These are phyloP conservation scores for Scedosporium dehoogii DNA, from an alignment of 2,329 filamentous ascomycete species.

Conservation along the genomic window DNA sequence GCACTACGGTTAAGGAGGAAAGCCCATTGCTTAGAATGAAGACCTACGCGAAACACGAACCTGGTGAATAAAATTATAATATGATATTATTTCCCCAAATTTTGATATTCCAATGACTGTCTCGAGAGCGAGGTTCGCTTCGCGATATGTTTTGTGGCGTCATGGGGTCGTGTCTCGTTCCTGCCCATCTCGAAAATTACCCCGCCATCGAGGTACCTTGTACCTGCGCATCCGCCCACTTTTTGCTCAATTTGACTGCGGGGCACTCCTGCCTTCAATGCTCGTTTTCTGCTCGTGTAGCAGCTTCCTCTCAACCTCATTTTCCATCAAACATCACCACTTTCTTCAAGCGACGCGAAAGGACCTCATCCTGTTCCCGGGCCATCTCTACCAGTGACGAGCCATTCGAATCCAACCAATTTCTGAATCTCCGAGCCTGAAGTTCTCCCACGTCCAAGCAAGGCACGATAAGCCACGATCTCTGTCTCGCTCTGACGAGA, in stretches of 20 bases:
- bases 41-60: too few species aligned
- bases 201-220: conserved; percentile 7
- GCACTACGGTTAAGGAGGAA: conserved; percentile 35
- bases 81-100: too few species aligned
- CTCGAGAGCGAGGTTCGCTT: too few species aligned
- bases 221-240: conserved; percentile 7
- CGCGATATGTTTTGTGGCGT: too few species aligned
- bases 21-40: neutral
- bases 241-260: conserved; percentile 2
- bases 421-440: too few species aligned
- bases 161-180: too few species aligned
- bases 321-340: neutral
- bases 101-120: too few species aligned
- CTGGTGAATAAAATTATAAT: too few species aligned
- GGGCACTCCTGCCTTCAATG: neutral
- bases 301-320: neutral
- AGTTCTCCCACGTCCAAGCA: too few species aligned
- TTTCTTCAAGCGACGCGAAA: neutral
- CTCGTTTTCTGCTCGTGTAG: neutral
- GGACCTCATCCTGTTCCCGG: too few species aligned
- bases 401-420: too few species aligned
- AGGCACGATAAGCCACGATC: neutral
- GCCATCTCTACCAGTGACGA: too few species aligned
- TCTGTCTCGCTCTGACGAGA: neutral
- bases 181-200: neutral